phyloP scores from a whole-genome alignment of 139 green algal species.

The Eudorina sp. region DNA sequence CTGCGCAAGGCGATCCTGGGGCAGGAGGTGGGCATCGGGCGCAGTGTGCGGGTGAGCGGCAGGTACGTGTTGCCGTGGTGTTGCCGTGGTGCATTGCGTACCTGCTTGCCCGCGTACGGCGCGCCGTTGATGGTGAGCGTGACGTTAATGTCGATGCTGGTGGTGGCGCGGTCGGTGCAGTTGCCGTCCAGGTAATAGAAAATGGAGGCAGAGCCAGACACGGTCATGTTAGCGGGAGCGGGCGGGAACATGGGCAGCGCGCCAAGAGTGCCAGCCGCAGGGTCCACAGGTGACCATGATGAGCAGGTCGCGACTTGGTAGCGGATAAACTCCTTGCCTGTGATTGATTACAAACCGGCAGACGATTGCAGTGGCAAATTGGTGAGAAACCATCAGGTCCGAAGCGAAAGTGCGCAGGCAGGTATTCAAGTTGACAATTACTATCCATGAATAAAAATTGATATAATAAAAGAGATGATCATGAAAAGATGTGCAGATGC shows the following conservation, averaged over 20 bases:
- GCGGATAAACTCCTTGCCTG: conserved; percentile 2
- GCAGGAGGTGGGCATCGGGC: neutral
- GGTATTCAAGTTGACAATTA: neutral
- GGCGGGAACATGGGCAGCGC: neutral
- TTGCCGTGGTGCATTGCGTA: neutral
- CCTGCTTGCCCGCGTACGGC: conserved; percentile 8
- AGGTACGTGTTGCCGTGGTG: no score
- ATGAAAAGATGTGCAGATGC: no score
- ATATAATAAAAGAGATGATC: neutral
- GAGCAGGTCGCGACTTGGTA: neutral
- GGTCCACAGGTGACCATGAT: neutral
- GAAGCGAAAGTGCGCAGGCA: neutral
- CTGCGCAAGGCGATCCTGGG: no score
- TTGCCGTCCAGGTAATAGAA: neutral
- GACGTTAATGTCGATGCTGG: conserved; percentile 5
- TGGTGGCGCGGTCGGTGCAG: conserved; percentile 1
- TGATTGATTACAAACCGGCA: neutral
- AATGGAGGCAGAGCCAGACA: neutral
- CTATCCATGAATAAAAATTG: neutral
- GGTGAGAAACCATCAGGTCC: no score
- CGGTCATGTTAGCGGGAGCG: neutral
- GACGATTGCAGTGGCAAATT: neutral
- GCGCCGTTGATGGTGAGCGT: conserved; percentile 20
- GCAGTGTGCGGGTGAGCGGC: neutral
- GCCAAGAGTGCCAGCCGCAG: neutral